Conservation (phyloP, 2,329 filamentous ascomycete species). For the Cordyceps militaris region DNA sequence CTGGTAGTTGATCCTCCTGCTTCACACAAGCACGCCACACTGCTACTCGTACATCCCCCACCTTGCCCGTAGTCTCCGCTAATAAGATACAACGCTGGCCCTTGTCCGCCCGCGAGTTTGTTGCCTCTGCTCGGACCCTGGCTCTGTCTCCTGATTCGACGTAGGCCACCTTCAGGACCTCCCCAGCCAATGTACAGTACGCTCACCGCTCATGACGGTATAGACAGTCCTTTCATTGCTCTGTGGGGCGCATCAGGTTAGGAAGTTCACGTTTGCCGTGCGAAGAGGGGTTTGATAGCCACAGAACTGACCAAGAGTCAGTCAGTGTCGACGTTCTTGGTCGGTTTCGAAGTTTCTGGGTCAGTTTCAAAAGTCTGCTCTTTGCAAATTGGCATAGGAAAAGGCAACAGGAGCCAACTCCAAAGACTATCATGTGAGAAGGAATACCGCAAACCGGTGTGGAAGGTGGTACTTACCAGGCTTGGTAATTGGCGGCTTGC, state of each 20-base stretch:
- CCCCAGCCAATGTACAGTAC: not conserved
- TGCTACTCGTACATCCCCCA: not conserved
- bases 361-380: no score
- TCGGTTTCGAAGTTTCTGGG: not conserved
- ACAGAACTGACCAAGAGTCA: not conserved
- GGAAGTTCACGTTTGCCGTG: not conserved
- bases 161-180: not conserved
- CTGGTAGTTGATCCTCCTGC: not conserved
- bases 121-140: slow-evolving; percentile 5
- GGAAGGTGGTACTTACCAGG: not conserved
- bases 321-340: not conserved
- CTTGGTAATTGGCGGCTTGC: not conserved
- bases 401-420: no score
- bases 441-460: no score
- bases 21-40: not conserved
- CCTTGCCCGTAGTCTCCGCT: not conserved
- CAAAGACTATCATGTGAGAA: no score
- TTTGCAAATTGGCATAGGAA: no score
- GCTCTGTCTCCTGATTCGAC: slow-evolving; percentile 4
- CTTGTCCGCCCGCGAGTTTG: not conserved
- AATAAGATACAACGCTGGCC: not conserved
- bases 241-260: not conserved
- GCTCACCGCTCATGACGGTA: slow-evolving; percentile 4
- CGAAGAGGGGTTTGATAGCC: not conserved
- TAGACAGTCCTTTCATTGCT: not conserved